Evolutionary conservation across 2,329 filamentous ascomycete genomes (phyloP).

Genomic region (Teratosphaeria viscida): DNA sequence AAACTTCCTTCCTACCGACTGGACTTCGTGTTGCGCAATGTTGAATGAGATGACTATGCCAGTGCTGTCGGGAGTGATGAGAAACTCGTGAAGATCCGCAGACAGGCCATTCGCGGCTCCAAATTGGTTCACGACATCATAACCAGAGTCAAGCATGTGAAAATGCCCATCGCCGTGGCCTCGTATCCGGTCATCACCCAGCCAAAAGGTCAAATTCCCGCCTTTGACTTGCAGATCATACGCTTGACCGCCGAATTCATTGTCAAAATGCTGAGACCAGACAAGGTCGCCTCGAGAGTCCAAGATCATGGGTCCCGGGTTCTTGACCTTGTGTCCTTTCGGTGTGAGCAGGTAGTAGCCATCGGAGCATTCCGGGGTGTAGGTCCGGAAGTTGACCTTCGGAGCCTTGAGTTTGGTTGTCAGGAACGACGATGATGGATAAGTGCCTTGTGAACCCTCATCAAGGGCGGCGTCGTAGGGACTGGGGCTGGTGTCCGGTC

Average conservation of each 20-base stretch:
- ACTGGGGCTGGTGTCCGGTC: background rate
- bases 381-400: conserved; percentile 6
- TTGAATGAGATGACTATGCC: conserved; percentile 33
- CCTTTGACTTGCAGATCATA: conserved; percentile 22
- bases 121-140: conserved; percentile 28
- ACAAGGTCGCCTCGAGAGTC: conserved; percentile 14
- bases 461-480: conserved; percentile 2
- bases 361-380: conserved; percentile 8
- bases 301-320: conserved; percentile 19
- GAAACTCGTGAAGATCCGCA: conserved; percentile 34
- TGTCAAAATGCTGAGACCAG: conserved; percentile 15
- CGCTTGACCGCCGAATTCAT: conserved; percentile 15
- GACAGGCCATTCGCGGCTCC: conserved; percentile 25
- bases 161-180: conserved; percentile 20
- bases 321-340: conserved; percentile 6
- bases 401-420: conserved; percentile 10
- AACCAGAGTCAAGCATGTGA: conserved; percentile 18
- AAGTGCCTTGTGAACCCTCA: conserved; percentile 1
- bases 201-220: conserved; percentile 26
- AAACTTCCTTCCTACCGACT: conserved; percentile 13
- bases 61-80: conserved; percentile 30
- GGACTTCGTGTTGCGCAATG: conserved; percentile 7
- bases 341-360: conserved; percentile 16
- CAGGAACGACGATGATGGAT: conserved; percentile 7
- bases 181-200: conserved; percentile 22